Evolutionary conservation across 176 grass and related monocot species (phyloP), one percentile per base, ranked within the genome.

Genomic region (Oryza punctata): DNA sequence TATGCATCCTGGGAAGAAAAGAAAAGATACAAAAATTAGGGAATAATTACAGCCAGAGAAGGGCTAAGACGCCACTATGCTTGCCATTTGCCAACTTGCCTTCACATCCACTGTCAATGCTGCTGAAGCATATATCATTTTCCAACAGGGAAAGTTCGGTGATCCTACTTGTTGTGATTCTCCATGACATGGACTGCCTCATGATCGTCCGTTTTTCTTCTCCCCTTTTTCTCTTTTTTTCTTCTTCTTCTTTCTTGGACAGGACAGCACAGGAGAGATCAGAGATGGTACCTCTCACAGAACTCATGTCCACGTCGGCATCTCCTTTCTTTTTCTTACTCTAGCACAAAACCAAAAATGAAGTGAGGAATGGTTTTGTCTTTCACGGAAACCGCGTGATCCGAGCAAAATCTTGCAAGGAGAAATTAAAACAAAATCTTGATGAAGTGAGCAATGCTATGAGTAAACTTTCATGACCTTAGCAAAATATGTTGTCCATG

Each of bases 141-240:
- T 73, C 84, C 77, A 86, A 80, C 77, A 86, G 69, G 77, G 33
- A 65, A 80, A 80, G 61, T 80, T 73, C 15, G 30, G 84, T 80
- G 69, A 79, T 63, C 76, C 84, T 9, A n/a, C 68, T 66, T 63
- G 15, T 19, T 78, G 43, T 57, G 69, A 86, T 80, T 65, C 69
- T 86, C 60, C 60, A 57, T 73, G 59, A 54, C 69, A 80, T 86
- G 76, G 77, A 73, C 69, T 13, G 23, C 69, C 76, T 80, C 77
- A 43, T 33, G 13, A 59, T 86, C 84, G 84, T 86, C 84, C 69
- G 11, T 73, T 73, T 74, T 12, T 19, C 24, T 43, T 21, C 10
- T 65, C 54, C 52, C 52, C 33, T 45, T 43, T n/a, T 33, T 44
- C 12, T 44, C 12, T 3, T 1, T 12, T 38, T 38, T 38, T 38